These are phyloP conservation scores for Pseudonitzschia delicatissima DNA, from an alignment of 108 stramenopile genomes.

Conservation along the genomic window DNA sequence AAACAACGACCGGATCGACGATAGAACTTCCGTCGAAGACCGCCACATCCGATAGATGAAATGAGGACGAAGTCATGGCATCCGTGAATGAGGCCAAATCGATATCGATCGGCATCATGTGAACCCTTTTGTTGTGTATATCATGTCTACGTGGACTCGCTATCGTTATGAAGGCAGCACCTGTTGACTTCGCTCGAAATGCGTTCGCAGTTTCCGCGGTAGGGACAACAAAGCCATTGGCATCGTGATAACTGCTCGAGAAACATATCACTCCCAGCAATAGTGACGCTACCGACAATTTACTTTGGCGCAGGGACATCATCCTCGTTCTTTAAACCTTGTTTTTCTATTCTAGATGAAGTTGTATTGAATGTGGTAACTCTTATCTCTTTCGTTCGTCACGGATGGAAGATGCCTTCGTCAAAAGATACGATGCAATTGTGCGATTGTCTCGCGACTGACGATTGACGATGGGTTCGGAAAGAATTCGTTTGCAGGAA, in stretches of 20 bases:
- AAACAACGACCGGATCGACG: slow-evolving; percentile 61
- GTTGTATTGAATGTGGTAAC: too few relatives aligned
- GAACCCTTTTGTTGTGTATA: neutral
- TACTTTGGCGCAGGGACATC: neutral
- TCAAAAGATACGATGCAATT: too few relatives aligned
- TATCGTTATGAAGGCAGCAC: neutral
- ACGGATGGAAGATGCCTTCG: too few relatives aligned
- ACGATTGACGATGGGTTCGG: too few relatives aligned
- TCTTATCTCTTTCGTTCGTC: too few relatives aligned
- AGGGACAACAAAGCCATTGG: neutral
- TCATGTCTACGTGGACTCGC: neutral
- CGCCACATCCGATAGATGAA: slow-evolving; percentile 21
- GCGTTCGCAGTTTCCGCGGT: neutral
- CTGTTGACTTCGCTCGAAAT: neutral
- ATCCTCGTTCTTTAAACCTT: neutral
- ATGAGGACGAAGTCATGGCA: neutral
- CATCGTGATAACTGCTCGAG: neutral
- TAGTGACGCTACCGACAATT: neutral
- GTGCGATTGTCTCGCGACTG: too few relatives aligned
- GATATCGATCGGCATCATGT: neutral
- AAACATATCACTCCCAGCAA: neutral
- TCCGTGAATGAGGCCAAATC: neutral
- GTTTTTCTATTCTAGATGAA: too few relatives aligned
- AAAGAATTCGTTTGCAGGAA: too few relatives aligned
- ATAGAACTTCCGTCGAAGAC: slow-evolving; percentile 61